Conservation (phyloP, 2,329 filamentous ascomycete genomes). For the Fusarium subtropicale region DNA sequence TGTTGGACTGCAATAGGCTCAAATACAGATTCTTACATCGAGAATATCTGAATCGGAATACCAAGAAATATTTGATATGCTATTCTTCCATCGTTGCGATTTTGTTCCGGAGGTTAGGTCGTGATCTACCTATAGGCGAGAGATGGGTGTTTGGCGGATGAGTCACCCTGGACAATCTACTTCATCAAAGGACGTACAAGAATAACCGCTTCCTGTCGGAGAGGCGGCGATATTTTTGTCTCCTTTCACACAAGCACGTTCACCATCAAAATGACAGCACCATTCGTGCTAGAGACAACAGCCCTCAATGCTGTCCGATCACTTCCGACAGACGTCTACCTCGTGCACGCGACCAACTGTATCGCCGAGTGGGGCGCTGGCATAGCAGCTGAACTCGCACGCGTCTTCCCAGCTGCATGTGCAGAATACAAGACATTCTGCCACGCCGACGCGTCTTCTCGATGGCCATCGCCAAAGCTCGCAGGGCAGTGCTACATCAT, state of each 20-base stretch:
- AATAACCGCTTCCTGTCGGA: neutral
- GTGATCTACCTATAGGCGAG: neutral
- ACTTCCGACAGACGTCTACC: constrained; percentile 31
- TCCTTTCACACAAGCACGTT: rapidly evolving
- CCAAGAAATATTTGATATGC: rapidly evolving
- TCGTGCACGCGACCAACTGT: constrained; percentile 51
- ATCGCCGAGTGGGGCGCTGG: constrained; percentile 49
- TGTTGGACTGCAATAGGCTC: rapidly evolving
- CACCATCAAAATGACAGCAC: constrained; percentile 13
- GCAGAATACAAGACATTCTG: constrained; percentile 45
- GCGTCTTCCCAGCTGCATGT: constrained; percentile 45
- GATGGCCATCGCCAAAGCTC: constrained; percentile 39
- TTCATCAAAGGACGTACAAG: neutral
- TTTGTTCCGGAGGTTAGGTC: no score
- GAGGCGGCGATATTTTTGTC: neutral
- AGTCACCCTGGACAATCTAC: neutral
- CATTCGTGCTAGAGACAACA: constrained; percentile 25
- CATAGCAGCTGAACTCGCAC: constrained; percentile 45
- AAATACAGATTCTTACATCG: no score
- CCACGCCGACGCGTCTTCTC: constrained; percentile 7
- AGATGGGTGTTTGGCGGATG: neutral
- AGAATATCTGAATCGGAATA: rapidly evolving
- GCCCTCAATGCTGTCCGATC: constrained; percentile 32
- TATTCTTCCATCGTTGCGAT: neutral
- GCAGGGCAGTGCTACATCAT: constrained; percentile 48